Base-by-base conservation (phyloP, 2,329 filamentous ascomycete species). In the Ampelomyces quisqualis region DNA sequence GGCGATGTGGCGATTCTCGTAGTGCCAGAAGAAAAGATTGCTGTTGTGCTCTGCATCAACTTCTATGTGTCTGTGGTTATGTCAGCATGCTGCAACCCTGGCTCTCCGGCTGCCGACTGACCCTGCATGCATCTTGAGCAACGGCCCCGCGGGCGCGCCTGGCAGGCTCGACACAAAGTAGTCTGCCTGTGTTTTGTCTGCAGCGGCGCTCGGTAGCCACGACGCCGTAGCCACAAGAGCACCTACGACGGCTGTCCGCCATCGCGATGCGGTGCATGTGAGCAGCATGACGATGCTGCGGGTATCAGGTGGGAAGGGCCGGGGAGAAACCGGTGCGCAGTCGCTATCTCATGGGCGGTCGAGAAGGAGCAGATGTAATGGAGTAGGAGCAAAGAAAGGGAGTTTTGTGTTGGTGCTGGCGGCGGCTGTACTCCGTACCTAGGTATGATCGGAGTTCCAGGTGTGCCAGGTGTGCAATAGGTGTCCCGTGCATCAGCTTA, bases 1-100 rank as follows among this genome's bases (percentile, higher is more conserved):
- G 42, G 90, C 91, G 55, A 98, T 95, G 68, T 98, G 93, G 55
- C 88, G 81, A 66, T 97, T 97, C 66, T 95, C 83, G 66, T 88
- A 96, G 63, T 96, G 88, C 93, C 93, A 98, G 76, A 98, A 98
- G 77, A 97, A 98, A 13, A 98, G 73, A 69, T 97, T 95, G 56
- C 89, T 91, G 65, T 97, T 89, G 67, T 86, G 80, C 53, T 89
- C 84, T 14, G 86, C 80, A 22, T 84, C 86, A 60, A 98, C 79
- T 71, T 97, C 90, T 68, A 98, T 85, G 73, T 98, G 93, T 39
- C 90, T 95, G 65, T 35, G 23, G 9, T 15, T 29, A 2, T 18
- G 33, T 58, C 40, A 49, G 46, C 19, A 14, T 15, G 24, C 31
- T 7, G 8, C 13, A 20, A 8, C 21, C 11, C 23, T 13, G 9